Evolutionary conservation across 1,139 yeast species (phyloP), one percentile per base, ranked within the genome.

Genomic region (Kurtzmaniella quercitrusa): DNA sequence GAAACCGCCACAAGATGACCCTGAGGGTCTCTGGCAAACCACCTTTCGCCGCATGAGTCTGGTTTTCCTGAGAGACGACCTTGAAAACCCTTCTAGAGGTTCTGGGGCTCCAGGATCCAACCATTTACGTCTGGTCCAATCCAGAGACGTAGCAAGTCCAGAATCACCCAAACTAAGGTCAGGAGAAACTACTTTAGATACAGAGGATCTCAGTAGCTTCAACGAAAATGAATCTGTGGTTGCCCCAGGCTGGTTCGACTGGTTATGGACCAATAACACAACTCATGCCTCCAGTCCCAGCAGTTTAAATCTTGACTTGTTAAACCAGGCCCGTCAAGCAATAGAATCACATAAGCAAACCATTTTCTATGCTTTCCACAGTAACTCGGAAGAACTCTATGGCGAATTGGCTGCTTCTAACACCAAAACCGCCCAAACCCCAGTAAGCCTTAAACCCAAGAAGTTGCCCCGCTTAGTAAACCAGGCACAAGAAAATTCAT

Each of bases 391-490:
- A 36, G 51, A 54, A 21, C 55, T 60, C 9, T 46, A 56, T 41
- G 63, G 58, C 23, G 73, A 70, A 43, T 49, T 75, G 36, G 66
- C 77, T 0, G 79, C 75, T 0, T 51, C 60, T 33, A 71, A 66
- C 4, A 73, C 80, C 0, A 50, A 56, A 14, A 64, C 78, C 1
- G 74, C 71, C 48, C 41, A 53, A 0, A 59, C 53, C 11, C 81
- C 81, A 1, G 74, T 75, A 0, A 57, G 51, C 41, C 66, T 62
- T 48, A 60, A 62, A 38, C 56, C 62, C 34, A 62, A 58, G 41
- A 70, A 63, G 48, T 57, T 63, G 14, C 75, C 76, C 0, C 44
- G 63, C 1, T 57, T 64, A 1, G 68, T 71, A 2, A 63, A 63
- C 39, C 75, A 70, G 52, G 51, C 59, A n/a, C 70, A 69, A 46